Evolutionary conservation across 192 early-diverging fungal species (phyloP), one percentile per base, ranked within the genome.

Genomic region (Backusella mclennaniae): DNA sequence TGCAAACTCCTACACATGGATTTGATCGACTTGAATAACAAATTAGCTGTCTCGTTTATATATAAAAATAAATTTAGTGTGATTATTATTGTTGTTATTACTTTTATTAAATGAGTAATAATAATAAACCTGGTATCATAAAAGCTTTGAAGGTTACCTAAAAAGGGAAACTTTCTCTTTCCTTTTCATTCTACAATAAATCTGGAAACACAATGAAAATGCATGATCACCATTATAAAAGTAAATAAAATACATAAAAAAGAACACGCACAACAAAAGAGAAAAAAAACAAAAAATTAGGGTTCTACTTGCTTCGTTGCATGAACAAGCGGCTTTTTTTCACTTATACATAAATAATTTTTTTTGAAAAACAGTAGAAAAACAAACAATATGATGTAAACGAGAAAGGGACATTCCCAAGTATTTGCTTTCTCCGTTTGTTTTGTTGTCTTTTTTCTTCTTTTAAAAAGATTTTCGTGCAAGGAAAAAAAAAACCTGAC

Each of bases 1-100:
- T 59, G 53, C 53, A 59, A 23, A 59, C 53, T 59, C 53, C 53
- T 59, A 59, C 53, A 59, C 53, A 59, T 59, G 53, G 53, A 12
- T 59, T 49, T 59, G 53, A 59, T 59, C 53, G 23, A 59, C 53
- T 26, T 26, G 3, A 26, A 26, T 26, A 59, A 26, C 23, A 59
- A 23, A 59, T 26, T 59, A n/a, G 46, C 46, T 49, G 46, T n/a
- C 46, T 59, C 26, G 23, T 59, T 59, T 23, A 39, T 39, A 39
- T 39, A 39, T 56, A 23, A 26, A 8, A 26, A 59, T 56, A 23
- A 23, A 8, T 56, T 56, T 56, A 56, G 53, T 26, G 21, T 3
- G 19, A 2, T 19, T 49, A 53, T 21, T 53, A 21, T 23, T 44
- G 14, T n/a, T 19, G 21, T 23, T 56, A 56, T 56, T 23, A 21